These are phyloP conservation scores for Fermentozyma sake DNA, from an alignment of 1,139 yeast genomes.

Conservation along the genomic window DNA sequence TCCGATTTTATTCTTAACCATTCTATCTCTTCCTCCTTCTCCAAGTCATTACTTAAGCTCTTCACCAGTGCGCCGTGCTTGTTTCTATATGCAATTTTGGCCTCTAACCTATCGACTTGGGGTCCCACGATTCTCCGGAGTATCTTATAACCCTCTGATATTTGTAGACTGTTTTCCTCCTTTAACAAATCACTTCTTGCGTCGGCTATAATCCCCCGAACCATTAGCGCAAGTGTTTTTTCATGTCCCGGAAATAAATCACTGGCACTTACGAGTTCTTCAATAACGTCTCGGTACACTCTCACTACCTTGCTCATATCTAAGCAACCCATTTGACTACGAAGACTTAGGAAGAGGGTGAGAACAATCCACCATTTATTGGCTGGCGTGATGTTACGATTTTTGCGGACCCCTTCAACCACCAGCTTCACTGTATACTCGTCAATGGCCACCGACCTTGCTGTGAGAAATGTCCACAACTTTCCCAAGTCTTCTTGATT, in stretches of 20 bases:
- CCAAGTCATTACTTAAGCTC: too few relatives aligned
- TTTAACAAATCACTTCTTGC: slow-evolving; percentile 23
- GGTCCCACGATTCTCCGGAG: slow-evolving; percentile 20
- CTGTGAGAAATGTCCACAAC: slow-evolving; percentile 10
- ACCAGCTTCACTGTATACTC: slow-evolving; percentile 12
- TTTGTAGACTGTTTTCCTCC: slow-evolving; percentile 15
- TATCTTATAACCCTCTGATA: slow-evolving; percentile 24
- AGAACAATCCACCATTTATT: too few relatives aligned
- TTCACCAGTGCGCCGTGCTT: too few relatives aligned
- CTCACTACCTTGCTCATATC: slow-evolving; percentile 2
- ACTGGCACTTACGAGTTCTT: slow-evolving; percentile 8
- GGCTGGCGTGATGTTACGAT: slow-evolving; percentile 5
- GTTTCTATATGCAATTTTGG: slow-evolving; percentile 4
- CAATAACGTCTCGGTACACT: slow-evolving; percentile 5
- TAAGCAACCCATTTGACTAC: too few relatives aligned
- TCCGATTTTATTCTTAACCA: too few relatives aligned
- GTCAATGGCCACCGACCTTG: slow-evolving; percentile 5
- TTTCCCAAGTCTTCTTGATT: slow-evolving; percentile 7
- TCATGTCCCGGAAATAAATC: slow-evolving; percentile 6
- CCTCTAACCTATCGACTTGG: slow-evolving; percentile 6
- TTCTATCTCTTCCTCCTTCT: too few relatives aligned
- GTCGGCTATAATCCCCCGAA: slow-evolving; percentile 23
- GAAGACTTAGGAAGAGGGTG: too few relatives aligned
- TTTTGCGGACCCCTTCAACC: slow-evolving; percentile 11
- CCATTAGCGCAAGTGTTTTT: slow-evolving; percentile 6